phyloP scores from a whole-genome alignment of 2,329 filamentous ascomycete species.

The Aspergillus vadensis region DNA sequence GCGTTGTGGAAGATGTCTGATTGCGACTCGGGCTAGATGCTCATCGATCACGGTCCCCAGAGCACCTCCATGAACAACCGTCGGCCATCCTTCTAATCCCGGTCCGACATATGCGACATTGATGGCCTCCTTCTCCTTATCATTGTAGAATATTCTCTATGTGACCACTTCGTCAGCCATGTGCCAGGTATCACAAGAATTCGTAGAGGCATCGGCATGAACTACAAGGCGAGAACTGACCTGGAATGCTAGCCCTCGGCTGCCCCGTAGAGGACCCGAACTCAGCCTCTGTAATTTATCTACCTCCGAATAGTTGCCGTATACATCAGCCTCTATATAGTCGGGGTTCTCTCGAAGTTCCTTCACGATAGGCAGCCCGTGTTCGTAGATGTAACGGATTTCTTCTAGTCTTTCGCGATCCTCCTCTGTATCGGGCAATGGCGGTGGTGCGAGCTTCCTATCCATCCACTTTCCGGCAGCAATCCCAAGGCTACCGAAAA shows the following conservation, averaged over 20 bases:
- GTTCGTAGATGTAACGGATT: slow-evolving; percentile 37
- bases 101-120: slow-evolving; percentile 69
- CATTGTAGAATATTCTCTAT: slow-evolving; percentile 67
- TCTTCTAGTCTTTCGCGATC: slow-evolving; percentile 33
- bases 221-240: slow-evolving; percentile 27
- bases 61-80: slow-evolving; percentile 69
- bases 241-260: slow-evolving; percentile 44
- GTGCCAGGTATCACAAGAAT: neutral
- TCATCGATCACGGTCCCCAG: slow-evolving; percentile 71
- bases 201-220: neutral
- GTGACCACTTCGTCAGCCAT: slow-evolving; percentile 24
- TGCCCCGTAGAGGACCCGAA: slow-evolving; percentile 43
- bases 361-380: slow-evolving; percentile 39
- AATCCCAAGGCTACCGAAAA: slow-evolving; percentile 40
- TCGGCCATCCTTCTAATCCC: slow-evolving; percentile 69
- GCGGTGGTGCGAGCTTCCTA: slow-evolving; percentile 26
- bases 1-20: slow-evolving; percentile 50
- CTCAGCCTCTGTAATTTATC: slow-evolving; percentile 40
- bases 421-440: slow-evolving; percentile 37
- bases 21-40: slow-evolving; percentile 64
- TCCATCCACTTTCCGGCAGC: slow-evolving; percentile 28
- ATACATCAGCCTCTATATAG: slow-evolving; percentile 43
- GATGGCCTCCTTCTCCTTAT: slow-evolving; percentile 58
- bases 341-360: slow-evolving; percentile 41
- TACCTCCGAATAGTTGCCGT: slow-evolving; percentile 38